Evolutionary conservation across 2,329 filamentous ascomycete species (phyloP), one percentile per base, ranked within the genome.

Genomic region (Pseudogymnoascus sp.): DNA sequence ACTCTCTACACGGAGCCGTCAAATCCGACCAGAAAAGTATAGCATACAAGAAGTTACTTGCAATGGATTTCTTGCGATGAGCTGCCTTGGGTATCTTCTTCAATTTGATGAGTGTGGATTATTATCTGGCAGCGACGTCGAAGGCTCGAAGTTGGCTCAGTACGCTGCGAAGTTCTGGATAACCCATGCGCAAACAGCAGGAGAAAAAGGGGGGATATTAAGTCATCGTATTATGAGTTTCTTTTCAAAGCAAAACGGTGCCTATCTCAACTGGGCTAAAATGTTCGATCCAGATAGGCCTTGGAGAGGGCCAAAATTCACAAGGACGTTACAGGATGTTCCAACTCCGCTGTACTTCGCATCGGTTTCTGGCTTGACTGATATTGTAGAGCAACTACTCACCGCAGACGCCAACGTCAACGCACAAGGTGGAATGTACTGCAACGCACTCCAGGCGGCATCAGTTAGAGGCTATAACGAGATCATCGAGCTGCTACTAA

Each of bases 111-210:
- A 61, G 36, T 40, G 36, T 15, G 11, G 62, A 31, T 6, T 60
- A 28, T 15, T 28, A 8, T 63, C 44, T 44, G 36, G n/a, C 19
- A 11, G 67, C 21, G 17, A 13, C 13, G 7, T 53, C 47, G 8
- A 53, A 23, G 19, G 2, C 3, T 69, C 63, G 40, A 65, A 65
- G 10, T 60, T 71, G 5, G 67, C 68, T 19, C 13, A 63, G 13
- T 72, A 70, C 62, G 63, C 67, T 10, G 68, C 69, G n/a, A 38
- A 61, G 15, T 69, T 70, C 61, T 72, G 69, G 70, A 40, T 62
- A 13, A 23, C 11, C 1, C 61, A 71, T 62, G 64, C 65, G 23
- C 26, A 13, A 26, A 42, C 65, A 63, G 19, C 62, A 19, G 36
- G n/a, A 19, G 8, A 40, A 40, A 19, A 1, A 40, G 8, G n/a